Base-by-base conservation (phyloP, 2,329 filamentous ascomycete genomes). In the Coniochaeta pulveracea region DNA sequence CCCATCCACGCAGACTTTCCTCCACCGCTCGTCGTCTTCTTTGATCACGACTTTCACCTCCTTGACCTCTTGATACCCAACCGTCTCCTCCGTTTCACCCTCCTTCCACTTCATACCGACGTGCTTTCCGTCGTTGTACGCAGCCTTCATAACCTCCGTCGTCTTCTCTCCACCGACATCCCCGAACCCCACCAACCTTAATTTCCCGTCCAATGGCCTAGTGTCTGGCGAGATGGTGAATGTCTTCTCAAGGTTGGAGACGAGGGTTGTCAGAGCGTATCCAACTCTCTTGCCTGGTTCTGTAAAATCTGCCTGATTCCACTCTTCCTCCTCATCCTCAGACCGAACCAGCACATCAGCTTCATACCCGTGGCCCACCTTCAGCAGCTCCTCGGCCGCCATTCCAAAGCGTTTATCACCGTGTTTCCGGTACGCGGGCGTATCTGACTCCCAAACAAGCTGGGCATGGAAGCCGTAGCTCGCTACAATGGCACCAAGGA, bases 381-480 rank as follows among this genome's bases (percentile, higher is more conserved):
- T 55, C n/a, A 94, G 58, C 6, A 89, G 69, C 46, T 85, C 77
- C 34, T 76, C 69, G 0, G 85, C 88, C 0, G 85, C 86, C 72
- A 94, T 85, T 36, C 77, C 70, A 57, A 96, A 96, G 14, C 89
- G 71, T 50, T 80, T 73, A 19, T 67, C 65, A 10, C 89, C 89
- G 47, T 81, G 78, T 43, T 74, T 72, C 40, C 89, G 79, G 55
- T 89, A 89, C 42, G 76, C 80, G 0, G 72, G 63, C 0, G 88
- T 93, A 54, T 96, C 89, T 54, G 83, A 91, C 59, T 95, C 86
- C 45, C 84, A 86, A 15, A 96, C 85, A 4, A 96, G 68, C 26
- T 80, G 77, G 19, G 88, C 84, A 49, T 96, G 89, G 48, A 96
- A 76, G 14, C 83, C 89, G 70, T 93, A 93, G 53, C 82, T 91